Conservation (phyloP, 768 basidiomycete species). For the Symmetrospora coprosmae region DNA sequence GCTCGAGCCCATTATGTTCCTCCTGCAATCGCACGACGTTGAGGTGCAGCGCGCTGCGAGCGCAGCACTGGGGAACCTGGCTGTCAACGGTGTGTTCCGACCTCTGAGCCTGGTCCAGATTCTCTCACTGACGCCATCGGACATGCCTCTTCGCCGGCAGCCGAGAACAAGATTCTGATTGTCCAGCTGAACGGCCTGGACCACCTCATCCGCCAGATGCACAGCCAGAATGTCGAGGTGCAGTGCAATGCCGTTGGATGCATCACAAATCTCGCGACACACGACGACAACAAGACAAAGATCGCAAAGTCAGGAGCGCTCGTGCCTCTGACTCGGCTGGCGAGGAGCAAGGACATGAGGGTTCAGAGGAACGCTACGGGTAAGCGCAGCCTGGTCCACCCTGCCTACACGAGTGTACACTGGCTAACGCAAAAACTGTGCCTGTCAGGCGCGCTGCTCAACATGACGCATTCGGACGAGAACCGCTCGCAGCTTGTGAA, state of each 20-base stretch:
- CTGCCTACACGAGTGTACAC: neutral
- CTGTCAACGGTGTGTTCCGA: conserved; percentile 73
- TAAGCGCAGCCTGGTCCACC: neutral
- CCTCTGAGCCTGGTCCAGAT: neutral
- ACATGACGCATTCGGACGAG: conserved; percentile 98
- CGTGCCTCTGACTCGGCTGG: conserved; percentile 85
- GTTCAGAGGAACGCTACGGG: conserved; percentile 90
- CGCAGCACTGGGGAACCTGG: conserved; percentile 91
- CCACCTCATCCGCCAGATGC: conserved; percentile 96
- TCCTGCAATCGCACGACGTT: conserved; percentile 91
- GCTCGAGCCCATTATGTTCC: conserved; percentile 91
- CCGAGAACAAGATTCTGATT: conserved; percentile 97
- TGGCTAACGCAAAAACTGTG: neutral
- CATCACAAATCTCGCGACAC: conserved; percentile 94
- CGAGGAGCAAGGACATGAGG: conserved; percentile 96
- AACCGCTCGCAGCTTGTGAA: conserved; percentile 96
- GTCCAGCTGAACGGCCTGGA: conserved; percentile 95
- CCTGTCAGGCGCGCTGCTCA: conserved; percentile 65
- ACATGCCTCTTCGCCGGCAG: conserved; percentile 39
- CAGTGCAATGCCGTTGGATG: conserved; percentile 99
- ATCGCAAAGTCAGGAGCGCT: conserved; percentile 99
- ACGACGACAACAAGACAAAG: conserved; percentile 99
- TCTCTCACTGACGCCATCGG: neutral
- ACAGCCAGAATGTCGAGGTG: conserved; percentile 95
- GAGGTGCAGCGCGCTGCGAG: conserved; percentile 97